Percentiles rank a stretch among this genome's conserved stretches.
These are phyloP conservation scores for Boletus rex-veris DNA, from an alignment of 768 basidiomycete species.

Conservation along the genomic window DNA sequence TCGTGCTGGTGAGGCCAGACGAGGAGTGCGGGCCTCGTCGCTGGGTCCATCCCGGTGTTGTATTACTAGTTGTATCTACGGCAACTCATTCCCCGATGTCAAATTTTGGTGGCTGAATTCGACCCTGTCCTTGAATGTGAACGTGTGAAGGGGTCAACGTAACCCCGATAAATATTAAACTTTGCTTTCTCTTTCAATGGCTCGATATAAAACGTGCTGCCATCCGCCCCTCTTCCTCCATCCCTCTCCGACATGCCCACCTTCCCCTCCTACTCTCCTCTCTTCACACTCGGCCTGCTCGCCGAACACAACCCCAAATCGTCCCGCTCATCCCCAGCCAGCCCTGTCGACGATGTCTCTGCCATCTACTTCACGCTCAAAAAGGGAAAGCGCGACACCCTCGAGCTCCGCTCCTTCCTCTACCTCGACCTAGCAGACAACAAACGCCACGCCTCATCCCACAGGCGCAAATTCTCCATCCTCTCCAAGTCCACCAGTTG, in stretches of 20 bases:
- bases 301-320: conserved; percentile 24
- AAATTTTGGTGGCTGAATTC: conserved; percentile 5
- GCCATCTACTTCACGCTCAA: conserved; percentile 49
- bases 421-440: conserved; percentile 66
- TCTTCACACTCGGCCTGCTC: conserved; percentile 63
- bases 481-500: conserved; percentile 31
- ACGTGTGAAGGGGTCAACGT: conserved; percentile 4
- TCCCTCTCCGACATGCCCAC: neutral
- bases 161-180: conserved; percentile 15
- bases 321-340: neutral
- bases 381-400: conserved; percentile 36
- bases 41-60: too few species aligned
- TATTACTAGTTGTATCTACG: too few species aligned
- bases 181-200: conserved; percentile 6
- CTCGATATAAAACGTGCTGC: conserved; percentile 14
- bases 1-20: neutral
- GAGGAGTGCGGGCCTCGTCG: neutral
- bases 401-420: conserved; percentile 56
- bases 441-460: conserved; percentile 38
- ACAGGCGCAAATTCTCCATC: conserved; percentile 33
- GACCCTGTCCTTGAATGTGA: conserved; percentile 17
- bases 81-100: conserved; percentile 12
- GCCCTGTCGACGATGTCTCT: conserved; percentile 25
- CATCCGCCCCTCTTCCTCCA: neutral
- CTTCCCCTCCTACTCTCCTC: conserved; percentile 46